Percentiles rank a stretch among this genome's conserved stretches.
phyloP scores from a whole-genome alignment of 352 stramenopile genomes.

The Phytophthora pistaciae region DNA sequence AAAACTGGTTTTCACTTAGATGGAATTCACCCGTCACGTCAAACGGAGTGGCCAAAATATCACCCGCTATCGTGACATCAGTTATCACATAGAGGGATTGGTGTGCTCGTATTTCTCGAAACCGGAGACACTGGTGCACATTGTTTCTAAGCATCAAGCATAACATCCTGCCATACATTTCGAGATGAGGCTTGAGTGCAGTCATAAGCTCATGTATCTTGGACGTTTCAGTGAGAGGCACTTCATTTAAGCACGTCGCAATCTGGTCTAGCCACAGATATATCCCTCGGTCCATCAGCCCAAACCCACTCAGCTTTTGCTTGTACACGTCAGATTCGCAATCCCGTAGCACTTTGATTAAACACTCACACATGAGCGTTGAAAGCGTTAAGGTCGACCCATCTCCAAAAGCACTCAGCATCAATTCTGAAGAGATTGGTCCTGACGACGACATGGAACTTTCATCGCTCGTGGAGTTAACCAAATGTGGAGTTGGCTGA shows the following conservation, averaged over 20 bases:
- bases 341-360: slow-evolving; percentile 71
- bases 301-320: slow-evolving; percentile 62
- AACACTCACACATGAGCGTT: slow-evolving; percentile 60
- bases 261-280: slow-evolving; percentile 65
- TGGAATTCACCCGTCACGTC: slow-evolving; percentile 19
- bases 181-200: slow-evolving; percentile 45
- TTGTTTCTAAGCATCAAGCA: slow-evolving; percentile 70
- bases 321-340: slow-evolving; percentile 43
- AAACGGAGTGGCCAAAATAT: slow-evolving; percentile 34
- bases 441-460: not conserved
- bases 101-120: slow-evolving; percentile 64
- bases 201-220: slow-evolving; percentile 31
- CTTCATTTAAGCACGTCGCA: slow-evolving; percentile 43
- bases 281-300: slow-evolving; percentile 71
- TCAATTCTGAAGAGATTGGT: not conserved
- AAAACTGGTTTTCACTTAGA: slow-evolving; percentile 16
- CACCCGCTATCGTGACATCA: slow-evolving; percentile 43
- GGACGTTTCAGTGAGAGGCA: slow-evolving; percentile 10
- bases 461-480: not conserved
- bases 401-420: slow-evolving; percentile 11
- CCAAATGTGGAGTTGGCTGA: not conserved
- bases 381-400: slow-evolving; percentile 32
- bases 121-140: slow-evolving; percentile 47
- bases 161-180: slow-evolving; percentile 49
- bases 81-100: slow-evolving; percentile 66